These are phyloP conservation scores for Beauveria scarabaeidicola DNA, from an alignment of 2,329 filamentous ascomycete genomes.

Conservation along the genomic window DNA sequence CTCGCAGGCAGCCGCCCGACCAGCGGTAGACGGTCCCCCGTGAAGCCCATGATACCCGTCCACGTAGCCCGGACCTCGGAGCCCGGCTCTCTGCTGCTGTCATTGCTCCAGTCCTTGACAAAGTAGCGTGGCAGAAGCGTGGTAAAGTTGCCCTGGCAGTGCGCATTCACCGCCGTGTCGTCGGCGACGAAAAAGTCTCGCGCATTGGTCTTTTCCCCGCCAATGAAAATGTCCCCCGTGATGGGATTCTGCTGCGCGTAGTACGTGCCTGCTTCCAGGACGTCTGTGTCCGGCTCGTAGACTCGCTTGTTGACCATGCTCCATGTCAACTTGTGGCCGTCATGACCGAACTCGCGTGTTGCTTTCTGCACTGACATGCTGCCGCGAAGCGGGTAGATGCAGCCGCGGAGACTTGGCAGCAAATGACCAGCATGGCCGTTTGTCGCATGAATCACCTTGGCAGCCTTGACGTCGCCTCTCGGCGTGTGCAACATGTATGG, in stretches of 20 bases:
- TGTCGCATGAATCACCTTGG: constrained; percentile 32
- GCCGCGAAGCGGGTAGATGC: constrained; percentile 29
- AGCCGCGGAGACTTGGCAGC: constrained; percentile 28
- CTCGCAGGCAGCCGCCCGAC: constrained; percentile 34
- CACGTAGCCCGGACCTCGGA: constrained; percentile 30
- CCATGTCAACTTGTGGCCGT: constrained; percentile 14
- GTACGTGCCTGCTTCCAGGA: constrained; percentile 17
- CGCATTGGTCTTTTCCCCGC: constrained; percentile 33
- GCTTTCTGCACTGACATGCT: constrained; percentile 35
- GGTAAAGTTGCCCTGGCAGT: constrained; percentile 23
- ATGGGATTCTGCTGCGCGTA: neutral
- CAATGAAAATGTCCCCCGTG: constrained; percentile 36
- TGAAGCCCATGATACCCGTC: constrained; percentile 38
- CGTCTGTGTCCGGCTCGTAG: constrained; percentile 39
- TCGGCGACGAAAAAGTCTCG: constrained; percentile 32
- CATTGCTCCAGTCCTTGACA: constrained; percentile 19
- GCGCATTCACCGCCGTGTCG: constrained; percentile 28
- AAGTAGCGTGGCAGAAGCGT: constrained; percentile 31
- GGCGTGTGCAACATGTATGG: constrained; percentile 26
- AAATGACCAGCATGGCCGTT: constrained; percentile 34
- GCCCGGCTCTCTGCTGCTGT: neutral
- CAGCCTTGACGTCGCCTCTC: constrained; percentile 26
- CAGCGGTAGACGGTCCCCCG: constrained; percentile 37
- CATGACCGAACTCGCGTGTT: constrained; percentile 10
- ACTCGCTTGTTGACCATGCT: constrained; percentile 31